phyloP scores from a whole-genome alignment of 805 yeast species.

The Yarrowia bubula region DNA sequence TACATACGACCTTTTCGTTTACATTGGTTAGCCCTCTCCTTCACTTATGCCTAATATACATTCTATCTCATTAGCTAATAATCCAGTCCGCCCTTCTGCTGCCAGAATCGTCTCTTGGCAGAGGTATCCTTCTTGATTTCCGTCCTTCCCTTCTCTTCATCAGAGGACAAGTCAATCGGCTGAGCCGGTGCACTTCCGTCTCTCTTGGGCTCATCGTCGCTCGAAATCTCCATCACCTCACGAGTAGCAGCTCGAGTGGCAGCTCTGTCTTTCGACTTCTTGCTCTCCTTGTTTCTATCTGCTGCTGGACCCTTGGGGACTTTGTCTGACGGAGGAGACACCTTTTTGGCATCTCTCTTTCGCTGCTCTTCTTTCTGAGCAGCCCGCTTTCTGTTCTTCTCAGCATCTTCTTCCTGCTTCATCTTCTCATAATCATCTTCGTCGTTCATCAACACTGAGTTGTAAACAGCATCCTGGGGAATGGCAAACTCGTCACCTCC shows the following conservation, averaged over 20 bases:
- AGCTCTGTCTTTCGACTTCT: constrained; percentile 36
- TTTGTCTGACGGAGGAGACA: neutral
- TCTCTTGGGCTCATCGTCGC: neutral
- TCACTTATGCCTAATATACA: neutral
- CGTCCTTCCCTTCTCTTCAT: constrained; percentile 3
- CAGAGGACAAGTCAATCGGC: constrained; percentile 10
- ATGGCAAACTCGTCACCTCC: constrained; percentile 5
- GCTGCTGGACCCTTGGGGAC: constrained; percentile 7
- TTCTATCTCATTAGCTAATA: constrained; percentile 8
- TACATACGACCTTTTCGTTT: too few relatives aligned
- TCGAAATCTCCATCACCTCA: constrained; percentile 20
- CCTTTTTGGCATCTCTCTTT: neutral
- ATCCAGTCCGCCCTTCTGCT: constrained; percentile 16
- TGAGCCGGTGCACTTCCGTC: neutral
- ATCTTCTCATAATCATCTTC: constrained; percentile 5
- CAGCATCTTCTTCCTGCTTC: constrained; percentile 7
- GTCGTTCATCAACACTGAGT: constrained; percentile 3
- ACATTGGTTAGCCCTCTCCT: too few relatives aligned
- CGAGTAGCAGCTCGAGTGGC: constrained; percentile 8
- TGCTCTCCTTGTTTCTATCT: neutral
- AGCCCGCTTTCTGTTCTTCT: neutral
- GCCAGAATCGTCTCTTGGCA: constrained; percentile 16
- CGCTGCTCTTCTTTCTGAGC: neutral
- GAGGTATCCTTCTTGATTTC: constrained; percentile 5
- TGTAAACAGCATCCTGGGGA: constrained; percentile 17